Evolutionary conservation across 768 basidiomycete species (phyloP), one percentile per base, ranked within the genome.

Genomic region (Leccinum ochraceum): DNA sequence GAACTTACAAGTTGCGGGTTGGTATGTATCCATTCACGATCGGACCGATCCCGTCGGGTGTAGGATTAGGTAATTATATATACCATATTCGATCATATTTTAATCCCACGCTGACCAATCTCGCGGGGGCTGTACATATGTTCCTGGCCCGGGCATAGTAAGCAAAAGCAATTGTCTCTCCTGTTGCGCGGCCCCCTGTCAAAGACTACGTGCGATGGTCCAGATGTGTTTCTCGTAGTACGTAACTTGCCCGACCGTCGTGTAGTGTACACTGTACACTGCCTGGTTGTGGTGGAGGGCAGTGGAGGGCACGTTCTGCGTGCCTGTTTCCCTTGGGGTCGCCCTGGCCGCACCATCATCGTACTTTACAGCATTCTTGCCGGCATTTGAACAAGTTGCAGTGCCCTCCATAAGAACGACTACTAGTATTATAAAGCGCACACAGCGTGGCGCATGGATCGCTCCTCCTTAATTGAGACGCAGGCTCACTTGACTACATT

Each of bases 1-100:
- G 34, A 36, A 36, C 34, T 36, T 13, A 14, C 34, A 30, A 30
- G 30, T 36, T 14, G 34, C 13, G 34, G 42, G 44, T 44, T 44
- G 42, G 42, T 65, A 61, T 58, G 50, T 42, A n/a, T n/a, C 10
- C 2, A 46, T 13, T 2, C 20, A 4, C 17, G 42, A 26, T 62
- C 61, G 44, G 39, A 22, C 28, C 24, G 11, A 22, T 53, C 28
- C 52, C 51, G 53, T 63, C 61, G 61, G 61, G 17, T 39, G 44
- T 20, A 11, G 2, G 44, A 46, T 46, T 46, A 46, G 4, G 44
- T 46, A 46, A 46, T 20, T 4, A n/a, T 3, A 20, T 5, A 11
- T 20, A 46, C 42, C 44, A 46, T 46, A 44, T 44, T 44, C 44
- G 44, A 44, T 44, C 44, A 20, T 20, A 46, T 46, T 13, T 52